A percentile compares a stretch with the other conserved stretches of the same genome.
Evolutionary conservation across 108 stramenopile genomes (phyloP).

Genomic region (Nitzschia palea): DNA sequence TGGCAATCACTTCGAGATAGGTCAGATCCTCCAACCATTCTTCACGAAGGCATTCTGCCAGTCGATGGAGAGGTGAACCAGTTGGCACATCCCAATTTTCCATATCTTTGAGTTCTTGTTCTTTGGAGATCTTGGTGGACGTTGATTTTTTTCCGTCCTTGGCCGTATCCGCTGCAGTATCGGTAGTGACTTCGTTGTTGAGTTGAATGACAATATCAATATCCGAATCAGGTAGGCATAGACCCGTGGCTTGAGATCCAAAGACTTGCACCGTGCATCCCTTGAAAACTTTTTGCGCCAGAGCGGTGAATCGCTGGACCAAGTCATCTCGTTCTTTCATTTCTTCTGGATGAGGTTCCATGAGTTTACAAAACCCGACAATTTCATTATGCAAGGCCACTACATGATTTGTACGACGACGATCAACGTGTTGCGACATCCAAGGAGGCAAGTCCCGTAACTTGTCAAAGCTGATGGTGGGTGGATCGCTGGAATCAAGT

Average conservation of each 20-base stretch:
- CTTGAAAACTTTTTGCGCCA: slow-evolving; percentile 49
- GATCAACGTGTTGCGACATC: slow-evolving; percentile 39
- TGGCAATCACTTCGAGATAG: slow-evolving; percentile 87
- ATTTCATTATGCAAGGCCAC: slow-evolving; percentile 95
- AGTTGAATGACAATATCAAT: slow-evolving; percentile 76
- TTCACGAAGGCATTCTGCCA: slow-evolving; percentile 58
- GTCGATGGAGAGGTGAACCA: slow-evolving; percentile 46
- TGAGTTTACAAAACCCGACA: slow-evolving; percentile 84
- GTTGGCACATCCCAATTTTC: slow-evolving; percentile 36
- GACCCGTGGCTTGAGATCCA: slow-evolving; percentile 90
- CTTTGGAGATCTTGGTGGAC: slow-evolving; percentile 6
- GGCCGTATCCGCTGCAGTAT: not conserved
- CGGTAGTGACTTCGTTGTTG: slow-evolving; percentile 21
- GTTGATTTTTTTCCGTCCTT: slow-evolving; percentile 2
- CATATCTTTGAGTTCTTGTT: slow-evolving; percentile 36
- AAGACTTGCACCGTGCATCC: slow-evolving; percentile 75
- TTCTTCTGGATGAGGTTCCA: slow-evolving; percentile 80
- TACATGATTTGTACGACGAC: slow-evolving; percentile 45
- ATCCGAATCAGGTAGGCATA: slow-evolving; percentile 85
- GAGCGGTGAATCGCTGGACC: slow-evolving; percentile 43
- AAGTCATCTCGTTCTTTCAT: slow-evolving; percentile 51
- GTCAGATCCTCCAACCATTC: slow-evolving; percentile 64
- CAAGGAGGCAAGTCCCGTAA: slow-evolving; percentile 48
- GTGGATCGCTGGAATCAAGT: not conserved
- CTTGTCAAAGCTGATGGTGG: too few species aligned